Conservation (phyloP, 2,329 filamentous ascomycete species). For the Fusarium chlamydosporum region DNA sequence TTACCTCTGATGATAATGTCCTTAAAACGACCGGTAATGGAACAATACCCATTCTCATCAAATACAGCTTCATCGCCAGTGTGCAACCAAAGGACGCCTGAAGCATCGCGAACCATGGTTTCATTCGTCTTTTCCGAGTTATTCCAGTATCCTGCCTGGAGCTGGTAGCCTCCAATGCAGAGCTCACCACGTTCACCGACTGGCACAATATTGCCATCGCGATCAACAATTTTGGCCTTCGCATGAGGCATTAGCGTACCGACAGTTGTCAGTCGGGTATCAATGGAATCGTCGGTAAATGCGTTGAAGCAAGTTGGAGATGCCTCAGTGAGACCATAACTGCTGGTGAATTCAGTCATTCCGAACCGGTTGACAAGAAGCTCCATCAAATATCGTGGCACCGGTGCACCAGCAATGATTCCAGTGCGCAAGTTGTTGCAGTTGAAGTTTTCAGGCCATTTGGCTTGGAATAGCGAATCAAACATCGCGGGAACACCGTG, state of each 20-base stretch:
- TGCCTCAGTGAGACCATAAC: conserved; percentile 82
- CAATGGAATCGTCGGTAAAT: conserved; percentile 78
- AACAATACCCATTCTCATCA: conserved; percentile 77
- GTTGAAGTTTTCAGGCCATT: conserved; percentile 58
- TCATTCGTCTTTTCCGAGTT: conserved; percentile 81
- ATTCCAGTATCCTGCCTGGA: conserved; percentile 77
- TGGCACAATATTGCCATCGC: conserved; percentile 74
- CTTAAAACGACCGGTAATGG: conserved; percentile 82
- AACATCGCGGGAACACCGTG: conserved; percentile 91
- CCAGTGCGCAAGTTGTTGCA: conserved; percentile 75
- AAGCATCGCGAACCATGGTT: conserved; percentile 67
- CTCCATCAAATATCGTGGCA: conserved; percentile 82
- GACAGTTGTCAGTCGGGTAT: conserved; percentile 77
- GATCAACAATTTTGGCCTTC: conserved; percentile 82
- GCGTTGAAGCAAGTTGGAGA: conserved; percentile 86
- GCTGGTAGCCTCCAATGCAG: conserved; percentile 82
- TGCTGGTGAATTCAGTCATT: conserved; percentile 80
- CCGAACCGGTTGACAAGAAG: conserved; percentile 77
- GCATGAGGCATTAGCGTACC: conserved; percentile 83
- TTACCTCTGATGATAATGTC: conserved; percentile 81
- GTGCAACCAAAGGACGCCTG: conserved; percentile 71
- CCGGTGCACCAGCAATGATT: conserved; percentile 83
- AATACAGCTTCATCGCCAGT: conserved; percentile 79
- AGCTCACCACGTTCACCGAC: conserved; percentile 79
- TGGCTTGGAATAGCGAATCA: conserved; percentile 71